Conservation (phyloP, 306 rosid genomes). For the Quercus engelmannii region DNA sequence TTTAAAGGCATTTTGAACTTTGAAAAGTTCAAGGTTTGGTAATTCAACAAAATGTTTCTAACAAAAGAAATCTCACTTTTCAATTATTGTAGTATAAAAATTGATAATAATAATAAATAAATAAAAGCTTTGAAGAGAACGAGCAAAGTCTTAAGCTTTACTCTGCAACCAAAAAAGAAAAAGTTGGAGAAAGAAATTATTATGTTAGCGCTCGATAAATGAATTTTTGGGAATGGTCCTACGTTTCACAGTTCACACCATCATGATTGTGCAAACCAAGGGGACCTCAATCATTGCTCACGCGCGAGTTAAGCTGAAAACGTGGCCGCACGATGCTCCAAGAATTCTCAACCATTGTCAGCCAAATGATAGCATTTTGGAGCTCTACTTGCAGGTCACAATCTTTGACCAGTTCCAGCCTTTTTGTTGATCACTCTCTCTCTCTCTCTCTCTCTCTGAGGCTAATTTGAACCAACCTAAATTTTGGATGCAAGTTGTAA, state of each 20-base stretch:
- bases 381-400: slow-evolving; percentile 27
- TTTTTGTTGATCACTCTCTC: neutral
- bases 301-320: slow-evolving; percentile 51
- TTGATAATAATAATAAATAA: too few species aligned
- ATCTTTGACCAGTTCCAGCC: slow-evolving; percentile 42
- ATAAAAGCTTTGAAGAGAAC: too few species aligned
- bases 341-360: slow-evolving; percentile 20
- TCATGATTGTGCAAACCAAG: slow-evolving; percentile 45
- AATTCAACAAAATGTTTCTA: too few species aligned
- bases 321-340: slow-evolving; percentile 53
- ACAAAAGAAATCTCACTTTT: too few species aligned
- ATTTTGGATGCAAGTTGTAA: neutral
- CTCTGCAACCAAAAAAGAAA: neutral
- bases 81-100: too few species aligned
- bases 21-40: too few species aligned
- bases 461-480: neutral
- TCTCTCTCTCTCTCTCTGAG: neutral
- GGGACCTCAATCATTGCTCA: slow-evolving; percentile 64
- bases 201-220: neutral
- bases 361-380: slow-evolving; percentile 35
- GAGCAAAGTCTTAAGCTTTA: neutral
- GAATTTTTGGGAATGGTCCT: neutral
- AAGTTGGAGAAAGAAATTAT: neutral
- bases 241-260: neutral
- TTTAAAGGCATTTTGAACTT: too few species aligned